Evolutionary conservation across 2,329 filamentous ascomycete genomes (phyloP), one percentile per base, ranked within the genome.

Genomic region (Nemania abortiva): DNA sequence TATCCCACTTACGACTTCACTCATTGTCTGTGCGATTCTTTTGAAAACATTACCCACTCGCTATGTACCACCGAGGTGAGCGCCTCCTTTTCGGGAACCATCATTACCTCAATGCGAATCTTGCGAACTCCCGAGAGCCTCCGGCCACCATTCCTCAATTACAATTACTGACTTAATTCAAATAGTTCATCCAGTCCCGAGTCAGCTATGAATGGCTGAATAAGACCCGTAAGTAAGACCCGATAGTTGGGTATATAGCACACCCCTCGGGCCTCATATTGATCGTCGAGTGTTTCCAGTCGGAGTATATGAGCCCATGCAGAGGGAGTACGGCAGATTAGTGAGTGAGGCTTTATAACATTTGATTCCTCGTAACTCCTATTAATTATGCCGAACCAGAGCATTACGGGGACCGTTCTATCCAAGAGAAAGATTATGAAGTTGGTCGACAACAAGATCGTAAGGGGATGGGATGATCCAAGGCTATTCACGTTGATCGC

Each of bases 1-100:
- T 98, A 97, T 79, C 96, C 96, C 0, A 97, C 95, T 0, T 98
- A n/a, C n/a, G n/a, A n/a, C n/a, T n/a, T n/a, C n/a, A n/a, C n/a
- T n/a, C n/a, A n/a, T n/a, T n/a, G n/a, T n/a, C n/a, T n/a, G 31
- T 34, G 31, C 31, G 4, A 4, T 34, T 5, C 5, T 74, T 93
- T 97, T 72, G 96, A 99, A 81, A 88, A 88, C 20, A 97, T 98
- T 76, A 95, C 95, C 0, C 95, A 98, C 83, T 95, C 92, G 15
- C 85, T 98, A 22, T 98, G 95, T 79, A 98, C 96, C 0, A 95
- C 92, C 1, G 96, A 98, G 66, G 62, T 69, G 13, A 56, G 58
- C n/a, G 27, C 13, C 42, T 47, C 42, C 15, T 5, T 47, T 47
- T 47, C 15, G 42, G 18, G 15, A n/a, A 47, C 15, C 1, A 47